Evolutionary conservation across 805 yeast species (phyloP).

Genomic region (Citeromyces nyonsensis): DNA sequence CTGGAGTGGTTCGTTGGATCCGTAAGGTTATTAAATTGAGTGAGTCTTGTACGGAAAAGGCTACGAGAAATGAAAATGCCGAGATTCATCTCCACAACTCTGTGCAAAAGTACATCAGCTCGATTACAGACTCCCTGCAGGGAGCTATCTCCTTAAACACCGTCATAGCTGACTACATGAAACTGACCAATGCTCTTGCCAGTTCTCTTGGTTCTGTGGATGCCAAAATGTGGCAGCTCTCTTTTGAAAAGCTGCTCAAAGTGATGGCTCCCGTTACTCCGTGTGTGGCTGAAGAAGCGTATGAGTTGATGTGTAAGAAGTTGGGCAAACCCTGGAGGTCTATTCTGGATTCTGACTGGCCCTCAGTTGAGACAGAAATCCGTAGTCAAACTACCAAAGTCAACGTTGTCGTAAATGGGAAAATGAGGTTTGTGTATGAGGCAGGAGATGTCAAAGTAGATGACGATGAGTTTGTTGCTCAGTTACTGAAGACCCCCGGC

Average conservation of each 20-base stretch:
- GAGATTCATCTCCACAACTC: slow-evolving; percentile 49
- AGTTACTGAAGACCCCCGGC: slow-evolving; percentile 15
- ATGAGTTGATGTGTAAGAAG: slow-evolving; percentile 30
- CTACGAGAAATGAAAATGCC: slow-evolving; percentile 8
- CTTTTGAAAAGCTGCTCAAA: slow-evolving; percentile 38
- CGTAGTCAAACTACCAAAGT: slow-evolving; percentile 23
- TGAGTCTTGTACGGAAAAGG: slow-evolving; percentile 6
- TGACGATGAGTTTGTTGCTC: slow-evolving; percentile 19
- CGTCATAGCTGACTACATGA: slow-evolving; percentile 82
- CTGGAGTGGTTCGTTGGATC: slow-evolving; percentile 83
- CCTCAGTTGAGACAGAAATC: slow-evolving; percentile 23
- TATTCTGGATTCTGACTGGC: slow-evolving; percentile 52
- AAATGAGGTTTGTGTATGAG: slow-evolving; percentile 30
- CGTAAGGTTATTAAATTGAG: slow-evolving; percentile 29
- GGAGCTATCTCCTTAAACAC: slow-evolving; percentile 60
- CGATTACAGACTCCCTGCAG: slow-evolving; percentile 45
- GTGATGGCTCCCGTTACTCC: slow-evolving; percentile 75
- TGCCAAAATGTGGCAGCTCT: slow-evolving; percentile 25
- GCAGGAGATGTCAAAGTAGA: slow-evolving; percentile 18
- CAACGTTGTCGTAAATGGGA: slow-evolving; percentile 64
- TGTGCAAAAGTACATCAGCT: slow-evolving; percentile 25
- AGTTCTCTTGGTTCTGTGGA: slow-evolving; percentile 21
- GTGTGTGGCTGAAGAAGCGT: slow-evolving; percentile 66
- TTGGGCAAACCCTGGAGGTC: slow-evolving; percentile 23
- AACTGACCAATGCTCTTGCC: slow-evolving; percentile 40